Evolutionary conservation across 2,329 filamentous ascomycete genomes (phyloP).

Genomic region (Neonectria sp.): DNA sequence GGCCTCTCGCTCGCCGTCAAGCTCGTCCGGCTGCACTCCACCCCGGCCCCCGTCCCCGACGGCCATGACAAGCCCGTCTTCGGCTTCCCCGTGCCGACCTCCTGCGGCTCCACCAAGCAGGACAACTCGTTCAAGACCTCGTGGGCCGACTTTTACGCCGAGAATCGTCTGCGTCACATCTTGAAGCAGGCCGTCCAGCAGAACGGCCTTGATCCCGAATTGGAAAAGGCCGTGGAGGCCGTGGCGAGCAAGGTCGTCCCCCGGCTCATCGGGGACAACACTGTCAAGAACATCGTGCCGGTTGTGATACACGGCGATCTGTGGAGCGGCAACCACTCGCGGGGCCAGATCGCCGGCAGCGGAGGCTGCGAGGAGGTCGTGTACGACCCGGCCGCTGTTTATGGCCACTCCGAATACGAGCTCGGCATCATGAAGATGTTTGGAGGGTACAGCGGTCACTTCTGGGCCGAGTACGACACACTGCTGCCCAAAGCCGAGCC

Average conservation of each 20-base stretch:
- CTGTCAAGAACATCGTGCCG: constrained; percentile 77
- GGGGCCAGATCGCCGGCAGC: constrained; percentile 72
- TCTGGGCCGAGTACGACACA: constrained; percentile 83
- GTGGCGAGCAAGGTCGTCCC: constrained; percentile 79
- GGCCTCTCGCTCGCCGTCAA: constrained; percentile 78
- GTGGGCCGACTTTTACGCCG: constrained; percentile 90
- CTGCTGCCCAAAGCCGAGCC: constrained; percentile 87
- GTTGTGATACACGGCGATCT: constrained; percentile 92
- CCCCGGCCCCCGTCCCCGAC: constrained; percentile 76
- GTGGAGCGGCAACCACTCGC: constrained; percentile 89
- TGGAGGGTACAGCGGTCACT: constrained; percentile 82
- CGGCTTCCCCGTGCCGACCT: constrained; percentile 88
- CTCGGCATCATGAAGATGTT: constrained; percentile 98
- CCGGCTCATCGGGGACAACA: constrained; percentile 77
- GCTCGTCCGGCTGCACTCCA: constrained; percentile 84
- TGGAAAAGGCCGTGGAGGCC: constrained; percentile 75
- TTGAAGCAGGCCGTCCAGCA: constrained; percentile 68
- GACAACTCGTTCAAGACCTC: constrained; percentile 80
- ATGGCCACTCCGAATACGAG: constrained; percentile 91
- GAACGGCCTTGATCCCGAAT: constrained; percentile 75
- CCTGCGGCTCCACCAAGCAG: constrained; percentile 88
- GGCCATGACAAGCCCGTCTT: constrained; percentile 76
- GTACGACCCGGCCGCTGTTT: constrained; percentile 86
- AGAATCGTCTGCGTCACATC: constrained; percentile 80
- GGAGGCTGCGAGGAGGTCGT: constrained; percentile 79